Conservation (phyloP, 768 basidiomycete species). For the Leccinum longicurvipes region DNA sequence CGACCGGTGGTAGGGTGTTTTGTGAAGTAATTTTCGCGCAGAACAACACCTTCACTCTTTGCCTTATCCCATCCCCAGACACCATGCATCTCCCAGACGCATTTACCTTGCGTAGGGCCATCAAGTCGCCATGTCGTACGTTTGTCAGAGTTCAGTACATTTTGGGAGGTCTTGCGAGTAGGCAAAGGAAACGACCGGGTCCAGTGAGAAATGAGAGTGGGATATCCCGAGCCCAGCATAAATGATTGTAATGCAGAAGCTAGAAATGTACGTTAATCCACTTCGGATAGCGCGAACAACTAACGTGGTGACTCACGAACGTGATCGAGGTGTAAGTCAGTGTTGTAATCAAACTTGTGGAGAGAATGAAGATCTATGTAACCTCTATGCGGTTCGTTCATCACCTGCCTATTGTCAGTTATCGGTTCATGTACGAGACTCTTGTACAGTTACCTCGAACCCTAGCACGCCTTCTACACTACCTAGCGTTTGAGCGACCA, state of each 20-base stretch:
- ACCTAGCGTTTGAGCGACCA: constrained; percentile 63
- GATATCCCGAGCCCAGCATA: constrained; percentile 85
- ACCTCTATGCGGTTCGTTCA: constrained; percentile 95
- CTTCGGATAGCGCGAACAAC: background rate
- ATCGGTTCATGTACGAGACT: background rate
- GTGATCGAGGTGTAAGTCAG: constrained; percentile 82
- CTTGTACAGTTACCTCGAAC: constrained; percentile 63
- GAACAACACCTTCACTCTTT: constrained; percentile 64
- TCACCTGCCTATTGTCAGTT: constrained; percentile 49
- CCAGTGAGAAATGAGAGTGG: constrained; percentile 76
- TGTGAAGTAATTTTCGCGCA: constrained; percentile 83
- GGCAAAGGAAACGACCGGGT: constrained; percentile 88
- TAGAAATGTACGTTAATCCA: constrained; percentile 21
- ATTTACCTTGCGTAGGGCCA: constrained; percentile 69
- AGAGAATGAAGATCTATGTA: constrained; percentile 82
- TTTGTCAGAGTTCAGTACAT: constrained; percentile 57
- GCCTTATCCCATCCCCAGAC: constrained; percentile 86
- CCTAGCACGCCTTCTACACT: constrained; percentile 80
- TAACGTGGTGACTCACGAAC: constrained; percentile 52
- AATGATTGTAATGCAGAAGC: constrained; percentile 88
- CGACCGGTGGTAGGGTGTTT: constrained; percentile 61
- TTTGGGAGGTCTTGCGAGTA: constrained; percentile 58
- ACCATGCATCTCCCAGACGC: constrained; percentile 88
- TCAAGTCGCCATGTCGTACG: constrained; percentile 67
- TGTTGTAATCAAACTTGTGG: constrained; percentile 89